These are phyloP conservation scores for Fusarium torulosum DNA, from an alignment of 2,329 filamentous ascomycete species.

Conservation along the genomic window DNA sequence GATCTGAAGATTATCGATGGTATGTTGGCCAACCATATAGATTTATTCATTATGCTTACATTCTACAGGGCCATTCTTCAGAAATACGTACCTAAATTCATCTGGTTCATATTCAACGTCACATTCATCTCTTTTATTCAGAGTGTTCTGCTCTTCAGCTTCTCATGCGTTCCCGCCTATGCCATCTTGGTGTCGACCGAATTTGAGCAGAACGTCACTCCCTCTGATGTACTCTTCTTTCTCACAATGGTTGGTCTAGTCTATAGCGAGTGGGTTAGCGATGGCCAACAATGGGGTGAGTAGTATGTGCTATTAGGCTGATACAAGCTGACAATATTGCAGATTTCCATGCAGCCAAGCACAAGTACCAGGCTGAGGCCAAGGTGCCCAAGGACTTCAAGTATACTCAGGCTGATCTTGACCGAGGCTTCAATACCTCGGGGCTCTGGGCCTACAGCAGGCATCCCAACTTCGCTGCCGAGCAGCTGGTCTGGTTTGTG, in stretches of 20 bases:
- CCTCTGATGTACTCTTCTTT: slow-evolving; percentile 63
- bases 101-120: slow-evolving; percentile 88
- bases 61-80: slow-evolving; percentile 75
- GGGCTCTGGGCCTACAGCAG: slow-evolving; percentile 90
- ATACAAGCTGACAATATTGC: slow-evolving; percentile 15
- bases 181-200: slow-evolving; percentile 79
- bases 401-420: slow-evolving; percentile 80
- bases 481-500: slow-evolving; percentile 90
- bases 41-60: slow-evolving; percentile 21
- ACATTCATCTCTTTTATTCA: slow-evolving; percentile 90
- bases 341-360: slow-evolving; percentile 87
- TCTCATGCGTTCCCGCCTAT: slow-evolving; percentile 84
- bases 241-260: slow-evolving; percentile 64
- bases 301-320: slow-evolving; percentile 6
- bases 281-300: slow-evolving; percentile 91
- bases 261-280: slow-evolving; percentile 81
- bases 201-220: slow-evolving; percentile 64
- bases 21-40: slow-evolving; percentile 37
- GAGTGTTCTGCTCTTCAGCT: slow-evolving; percentile 81
- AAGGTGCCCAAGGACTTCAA: slow-evolving; percentile 41
- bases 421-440: slow-evolving; percentile 87
- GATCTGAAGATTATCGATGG: slow-evolving; percentile 97
- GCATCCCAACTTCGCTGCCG: slow-evolving; percentile 94
- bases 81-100: slow-evolving; percentile 68
- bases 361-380: slow-evolving; percentile 74